A percentile compares a stretch with the other conserved stretches of the same genome.
Evolutionary conservation across 2,329 filamentous ascomycete genomes (phyloP).

Genomic region (Saccharata proteae): DNA sequence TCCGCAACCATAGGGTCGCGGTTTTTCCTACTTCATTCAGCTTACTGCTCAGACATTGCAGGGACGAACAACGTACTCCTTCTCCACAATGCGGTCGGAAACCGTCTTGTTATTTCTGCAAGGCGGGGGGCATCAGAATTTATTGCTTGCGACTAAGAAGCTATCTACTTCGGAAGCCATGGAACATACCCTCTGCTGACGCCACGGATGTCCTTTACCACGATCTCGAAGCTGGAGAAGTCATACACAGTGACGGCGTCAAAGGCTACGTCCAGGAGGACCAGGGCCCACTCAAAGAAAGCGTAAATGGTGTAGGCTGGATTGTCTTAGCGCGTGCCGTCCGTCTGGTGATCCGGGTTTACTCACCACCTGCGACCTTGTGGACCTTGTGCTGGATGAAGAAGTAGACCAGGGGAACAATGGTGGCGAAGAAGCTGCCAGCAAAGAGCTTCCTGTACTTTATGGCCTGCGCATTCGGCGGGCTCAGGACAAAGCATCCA

Average conservation of each 20-base stretch:
- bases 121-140: constrained; percentile 18
- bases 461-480: constrained; percentile 68
- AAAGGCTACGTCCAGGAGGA: constrained; percentile 91
- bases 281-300: constrained; percentile 94
- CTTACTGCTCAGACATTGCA: not conserved
- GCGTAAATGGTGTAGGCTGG: constrained; percentile 92
- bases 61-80: constrained; percentile 50
- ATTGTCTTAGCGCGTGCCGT: not conserved
- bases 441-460: constrained; percentile 83
- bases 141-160: constrained; percentile 25
- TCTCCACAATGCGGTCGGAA: constrained; percentile 45
- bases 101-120: constrained; percentile 36
- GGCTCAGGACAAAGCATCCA: constrained; percentile 79
- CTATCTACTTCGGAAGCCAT: constrained; percentile 81
- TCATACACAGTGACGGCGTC: constrained; percentile 90
- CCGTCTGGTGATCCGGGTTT: not conserved
- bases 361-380: constrained; percentile 77
- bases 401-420: constrained; percentile 86
- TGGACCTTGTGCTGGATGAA: constrained; percentile 99
- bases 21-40: constrained; percentile 50
- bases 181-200: constrained; percentile 96
- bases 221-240: constrained; percentile 78
- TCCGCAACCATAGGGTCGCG: constrained; percentile 59
- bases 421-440: constrained; percentile 74
- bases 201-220: constrained; percentile 80